Evolutionary conservation across 2,329 filamentous ascomycete species (phyloP).

Genomic region (Blastomyces gilchristii): DNA sequence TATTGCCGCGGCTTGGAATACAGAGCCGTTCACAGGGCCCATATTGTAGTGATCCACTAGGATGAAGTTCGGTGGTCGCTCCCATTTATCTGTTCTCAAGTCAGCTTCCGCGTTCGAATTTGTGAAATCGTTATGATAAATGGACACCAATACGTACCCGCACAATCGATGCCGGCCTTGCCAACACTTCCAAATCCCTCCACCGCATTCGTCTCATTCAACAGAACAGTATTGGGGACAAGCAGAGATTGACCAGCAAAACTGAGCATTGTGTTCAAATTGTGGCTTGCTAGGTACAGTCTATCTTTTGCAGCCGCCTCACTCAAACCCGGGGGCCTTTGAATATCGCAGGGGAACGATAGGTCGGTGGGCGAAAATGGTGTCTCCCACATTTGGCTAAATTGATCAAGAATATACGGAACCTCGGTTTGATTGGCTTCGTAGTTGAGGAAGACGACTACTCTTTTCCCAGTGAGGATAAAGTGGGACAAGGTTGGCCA

Average conservation of each 20-base stretch:
- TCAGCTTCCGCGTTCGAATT: constrained; percentile 1
- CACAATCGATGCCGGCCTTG: constrained; percentile 53
- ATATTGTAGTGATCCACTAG: constrained; percentile 80
- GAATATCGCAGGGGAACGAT: constrained; percentile 64
- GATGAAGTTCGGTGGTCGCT: constrained; percentile 62
- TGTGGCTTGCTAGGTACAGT: constrained; percentile 82
- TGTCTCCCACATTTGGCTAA: constrained; percentile 82
- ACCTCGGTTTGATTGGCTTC: constrained; percentile 65
- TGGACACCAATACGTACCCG: constrained; percentile 26
- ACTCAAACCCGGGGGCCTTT: constrained; percentile 61
- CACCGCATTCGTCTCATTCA: constrained; percentile 63
- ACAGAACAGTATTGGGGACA: constrained; percentile 58
- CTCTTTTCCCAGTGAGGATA: constrained; percentile 60
- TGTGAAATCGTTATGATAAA: constrained; percentile 12
- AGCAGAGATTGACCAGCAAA: constrained; percentile 54
- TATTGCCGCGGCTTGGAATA: constrained; percentile 62
- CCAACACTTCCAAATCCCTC: constrained; percentile 59
- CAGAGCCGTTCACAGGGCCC: constrained; percentile 57
- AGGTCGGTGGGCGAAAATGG: constrained; percentile 65
- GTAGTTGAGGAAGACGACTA: constrained; percentile 78
- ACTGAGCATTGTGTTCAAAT: constrained; percentile 68
- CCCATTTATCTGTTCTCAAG: constrained; percentile 44
- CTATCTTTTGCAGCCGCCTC: constrained; percentile 46
- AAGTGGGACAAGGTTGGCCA: constrained; percentile 77
- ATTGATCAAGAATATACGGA: constrained; percentile 80